phyloP scores from a whole-genome alignment of 306 rosid genomes.

The Luffa aegyptiaca region DNA sequence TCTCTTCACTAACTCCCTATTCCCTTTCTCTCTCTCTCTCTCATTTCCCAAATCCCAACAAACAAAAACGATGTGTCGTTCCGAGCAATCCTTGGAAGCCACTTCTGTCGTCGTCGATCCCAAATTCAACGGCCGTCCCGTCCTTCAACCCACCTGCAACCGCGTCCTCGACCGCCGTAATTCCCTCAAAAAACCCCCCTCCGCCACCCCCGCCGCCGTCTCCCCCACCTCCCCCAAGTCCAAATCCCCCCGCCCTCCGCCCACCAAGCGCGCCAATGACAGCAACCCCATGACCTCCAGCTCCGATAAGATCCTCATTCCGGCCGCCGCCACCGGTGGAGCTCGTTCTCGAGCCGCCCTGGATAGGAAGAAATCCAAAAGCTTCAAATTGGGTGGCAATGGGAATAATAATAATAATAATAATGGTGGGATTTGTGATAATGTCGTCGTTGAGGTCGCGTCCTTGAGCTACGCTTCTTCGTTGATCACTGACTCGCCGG shows the following conservation, averaged over 20 bases:
- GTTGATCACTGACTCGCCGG: constrained; percentile 79
- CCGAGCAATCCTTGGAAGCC: constrained; percentile 46
- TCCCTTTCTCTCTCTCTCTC: neutral
- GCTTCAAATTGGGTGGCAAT: constrained; percentile 37
- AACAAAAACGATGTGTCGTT: constrained; percentile 46
- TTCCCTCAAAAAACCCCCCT: constrained; percentile 50
- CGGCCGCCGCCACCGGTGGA: constrained; percentile 17
- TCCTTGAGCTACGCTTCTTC: constrained; percentile 66
- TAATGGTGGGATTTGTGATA: constrained; percentile 1
- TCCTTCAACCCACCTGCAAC: constrained; percentile 83
- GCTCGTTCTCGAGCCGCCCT: constrained; percentile 31
- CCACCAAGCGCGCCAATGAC: constrained; percentile 61
- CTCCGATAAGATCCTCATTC: constrained; percentile 44
- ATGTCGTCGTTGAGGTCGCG: constrained; percentile 27
- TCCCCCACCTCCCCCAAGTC: constrained; percentile 49
- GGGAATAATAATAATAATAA: neutral
- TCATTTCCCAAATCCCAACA: neutral
- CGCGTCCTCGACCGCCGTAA: constrained; percentile 59
- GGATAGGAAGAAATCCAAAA: constrained; percentile 84
- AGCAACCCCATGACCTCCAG: constrained; percentile 44
- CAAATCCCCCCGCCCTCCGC: constrained; percentile 71
- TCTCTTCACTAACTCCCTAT: neutral
- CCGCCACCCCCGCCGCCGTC: constrained; percentile 20
- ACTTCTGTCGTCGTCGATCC: constrained; percentile 18
- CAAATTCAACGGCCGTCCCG: constrained; percentile 62